Conservation (phyloP, 2,329 filamentous ascomycete genomes). For the Thelonectria olida region DNA sequence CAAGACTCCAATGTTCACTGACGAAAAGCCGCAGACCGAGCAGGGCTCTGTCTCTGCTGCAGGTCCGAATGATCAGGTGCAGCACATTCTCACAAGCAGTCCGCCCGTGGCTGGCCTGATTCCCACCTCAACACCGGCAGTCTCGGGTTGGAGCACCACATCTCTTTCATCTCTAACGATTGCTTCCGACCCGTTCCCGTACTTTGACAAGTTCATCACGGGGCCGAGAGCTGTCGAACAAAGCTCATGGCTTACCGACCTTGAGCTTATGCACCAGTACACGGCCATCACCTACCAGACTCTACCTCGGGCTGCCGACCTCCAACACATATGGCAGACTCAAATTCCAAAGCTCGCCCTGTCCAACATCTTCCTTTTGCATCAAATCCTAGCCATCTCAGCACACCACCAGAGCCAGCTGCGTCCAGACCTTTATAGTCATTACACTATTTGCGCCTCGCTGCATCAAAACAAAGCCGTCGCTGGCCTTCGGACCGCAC, state of each 20-base stretch:
- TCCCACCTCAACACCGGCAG: neutral
- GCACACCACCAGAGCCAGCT: slow-evolving; percentile 43
- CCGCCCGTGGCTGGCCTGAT: neutral
- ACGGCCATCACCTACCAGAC: slow-evolving; percentile 42
- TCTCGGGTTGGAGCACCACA: slow-evolving; percentile 5
- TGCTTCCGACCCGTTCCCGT: slow-evolving; percentile 28
- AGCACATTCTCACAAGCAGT: neutral
- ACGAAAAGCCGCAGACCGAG: neutral
- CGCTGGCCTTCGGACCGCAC: slow-evolving; percentile 39
- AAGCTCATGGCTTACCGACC: slow-evolving; percentile 44
- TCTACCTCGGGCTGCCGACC: slow-evolving; percentile 41
- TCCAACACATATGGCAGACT: slow-evolving; percentile 43
- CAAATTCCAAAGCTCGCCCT: slow-evolving; percentile 40
- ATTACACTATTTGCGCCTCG: slow-evolving; percentile 40
- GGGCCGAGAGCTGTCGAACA: slow-evolving; percentile 25
- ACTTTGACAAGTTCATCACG: slow-evolving; percentile 36
- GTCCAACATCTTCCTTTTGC: slow-evolving; percentile 41
- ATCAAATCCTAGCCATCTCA: slow-evolving; percentile 44
- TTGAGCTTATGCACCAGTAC: slow-evolving; percentile 50
- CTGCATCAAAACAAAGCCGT: slow-evolving; percentile 46
- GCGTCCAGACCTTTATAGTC: slow-evolving; percentile 33
- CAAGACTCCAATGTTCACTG: neutral
- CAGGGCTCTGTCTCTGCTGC: neutral
- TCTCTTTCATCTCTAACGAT: slow-evolving; percentile 14
- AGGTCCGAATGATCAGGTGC: neutral